These are phyloP conservation scores for Claviceps spartinae DNA, from an alignment of 2,329 filamentous ascomycete genomes.

Conservation along the genomic window DNA sequence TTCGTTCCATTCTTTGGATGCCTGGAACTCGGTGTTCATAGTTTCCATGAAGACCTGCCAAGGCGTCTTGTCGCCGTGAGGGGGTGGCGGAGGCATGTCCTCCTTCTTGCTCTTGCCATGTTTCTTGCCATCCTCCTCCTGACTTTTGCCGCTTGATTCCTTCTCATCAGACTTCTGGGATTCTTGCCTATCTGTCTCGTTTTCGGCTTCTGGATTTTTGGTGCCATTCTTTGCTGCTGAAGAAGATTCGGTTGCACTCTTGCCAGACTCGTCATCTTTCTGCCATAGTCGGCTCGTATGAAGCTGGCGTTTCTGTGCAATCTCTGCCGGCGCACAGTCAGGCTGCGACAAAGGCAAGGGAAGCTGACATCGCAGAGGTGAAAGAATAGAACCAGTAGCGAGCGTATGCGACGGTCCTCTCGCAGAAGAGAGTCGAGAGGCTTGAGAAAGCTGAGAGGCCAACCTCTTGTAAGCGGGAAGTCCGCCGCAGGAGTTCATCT, in stretches of 20 bases:
- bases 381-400: constrained; percentile 17
- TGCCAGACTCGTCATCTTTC: constrained; percentile 23
- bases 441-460: constrained; percentile 22
- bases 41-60: constrained; percentile 99
- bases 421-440: constrained; percentile 14
- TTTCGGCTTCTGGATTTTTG: constrained; percentile 23
- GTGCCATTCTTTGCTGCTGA: constrained; percentile 13
- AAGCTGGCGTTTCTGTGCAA: constrained; percentile 18
- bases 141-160: constrained; percentile 29
- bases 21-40: constrained; percentile 85
- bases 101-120: constrained; percentile 50
- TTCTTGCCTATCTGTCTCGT: constrained; percentile 26
- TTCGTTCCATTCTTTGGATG: constrained; percentile 98
- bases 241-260: constrained; percentile 8
- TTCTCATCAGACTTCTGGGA: constrained; percentile 29
- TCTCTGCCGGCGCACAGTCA: constrained; percentile 19
- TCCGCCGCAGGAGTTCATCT: constrained; percentile 25
- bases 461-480: constrained; percentile 36
- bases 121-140: constrained; percentile 13
- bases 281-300: constrained; percentile 18
- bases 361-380: constrained; percentile 33
- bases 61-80: constrained; percentile 93
- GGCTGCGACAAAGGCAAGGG: constrained; percentile 18
- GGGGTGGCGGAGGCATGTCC: constrained; percentile 72
- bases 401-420: constrained; percentile 14